These are phyloP conservation scores for Buddleja alternifolia DNA, from an alignment of 257 asterid genomes.

Conservation along the genomic window DNA sequence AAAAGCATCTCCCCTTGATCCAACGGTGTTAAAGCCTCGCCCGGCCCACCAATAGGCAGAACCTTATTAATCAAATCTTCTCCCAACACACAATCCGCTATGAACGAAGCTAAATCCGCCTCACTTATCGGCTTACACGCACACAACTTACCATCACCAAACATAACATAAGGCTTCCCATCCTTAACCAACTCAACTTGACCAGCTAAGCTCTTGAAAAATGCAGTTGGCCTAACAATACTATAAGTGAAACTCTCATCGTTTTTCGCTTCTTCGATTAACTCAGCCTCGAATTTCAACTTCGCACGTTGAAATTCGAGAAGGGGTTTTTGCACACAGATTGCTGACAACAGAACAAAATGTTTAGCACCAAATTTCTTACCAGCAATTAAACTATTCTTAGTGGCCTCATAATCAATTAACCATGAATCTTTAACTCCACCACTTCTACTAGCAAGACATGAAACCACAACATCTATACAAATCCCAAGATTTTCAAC, in stretches of 20 bases:
- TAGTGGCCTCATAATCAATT: conserved; percentile 92
- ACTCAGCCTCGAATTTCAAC: conserved; percentile 80
- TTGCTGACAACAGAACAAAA: conserved; percentile 87
- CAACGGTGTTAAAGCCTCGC: conserved; percentile 85
- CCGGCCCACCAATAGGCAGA: conserved; percentile 90
- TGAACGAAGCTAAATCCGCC: conserved; percentile 76
- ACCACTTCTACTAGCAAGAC: conserved; percentile 93
- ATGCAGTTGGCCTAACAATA: conserved; percentile 95
- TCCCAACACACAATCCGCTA: conserved; percentile 72
- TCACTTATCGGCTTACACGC: conserved; percentile 97
- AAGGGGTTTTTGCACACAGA: conserved; percentile 97
- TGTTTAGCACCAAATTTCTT: conserved; percentile 81
- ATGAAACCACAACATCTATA: conserved; percentile 89
- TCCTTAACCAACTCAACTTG: conserved; percentile 89
- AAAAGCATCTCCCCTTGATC: conserved; percentile 95
- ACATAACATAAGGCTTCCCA: conserved; percentile 98
- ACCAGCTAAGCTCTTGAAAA: conserved; percentile 97
- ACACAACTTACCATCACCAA: conserved; percentile 90
- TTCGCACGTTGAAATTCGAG: conserved; percentile 96
- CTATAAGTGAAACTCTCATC: conserved; percentile 66
- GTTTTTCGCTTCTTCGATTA: conserved; percentile 54
- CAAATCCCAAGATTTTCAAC: conserved; percentile 51
- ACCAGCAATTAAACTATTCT: conserved; percentile 81
- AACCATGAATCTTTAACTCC: conserved; percentile 93
- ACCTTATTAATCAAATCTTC: conserved; percentile 60